phyloP scores from a whole-genome alignment of 345 rosid genomes.

The Sonneratia alba region DNA sequence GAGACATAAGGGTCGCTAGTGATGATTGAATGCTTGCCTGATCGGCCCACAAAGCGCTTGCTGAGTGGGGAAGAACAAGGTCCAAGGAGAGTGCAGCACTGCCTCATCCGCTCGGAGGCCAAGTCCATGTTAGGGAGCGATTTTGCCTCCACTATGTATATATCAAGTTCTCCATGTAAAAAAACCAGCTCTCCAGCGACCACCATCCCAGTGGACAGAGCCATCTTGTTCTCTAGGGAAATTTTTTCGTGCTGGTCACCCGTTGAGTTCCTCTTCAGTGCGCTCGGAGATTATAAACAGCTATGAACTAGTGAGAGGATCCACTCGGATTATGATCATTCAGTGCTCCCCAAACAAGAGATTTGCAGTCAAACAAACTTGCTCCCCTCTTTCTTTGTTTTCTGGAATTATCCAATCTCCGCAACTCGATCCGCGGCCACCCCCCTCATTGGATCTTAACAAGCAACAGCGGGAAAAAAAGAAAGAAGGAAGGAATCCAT shows the following conservation, averaged over 20 bases:
- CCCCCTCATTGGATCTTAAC: background rate
- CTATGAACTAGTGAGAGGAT: too few relatives aligned
- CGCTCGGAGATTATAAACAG: constrained; percentile 11
- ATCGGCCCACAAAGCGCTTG: background rate
- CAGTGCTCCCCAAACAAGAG: background rate
- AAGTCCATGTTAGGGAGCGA: constrained; percentile 68
- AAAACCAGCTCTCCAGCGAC: constrained; percentile 19
- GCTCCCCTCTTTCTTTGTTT: background rate
- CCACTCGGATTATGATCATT: background rate
- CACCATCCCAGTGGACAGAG: background rate
- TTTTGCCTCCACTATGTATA: constrained; percentile 53
- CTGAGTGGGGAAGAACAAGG: constrained; percentile 20
- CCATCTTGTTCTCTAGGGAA: background rate
- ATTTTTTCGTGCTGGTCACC: background rate
- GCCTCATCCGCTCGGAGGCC: constrained; percentile 43
- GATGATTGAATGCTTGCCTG: constrained; percentile 29
- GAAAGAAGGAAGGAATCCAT: background rate
- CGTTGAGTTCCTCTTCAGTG: background rate
- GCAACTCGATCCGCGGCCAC: background rate
- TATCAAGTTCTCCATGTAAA: constrained; percentile 53
- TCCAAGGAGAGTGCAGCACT: constrained; percentile 29
- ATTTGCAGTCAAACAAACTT: background rate
- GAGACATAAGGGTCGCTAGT: constrained; percentile 68
- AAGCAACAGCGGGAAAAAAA: background rate
- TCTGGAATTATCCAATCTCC: background rate